Evolutionary conservation across 371 early-diverging fungal species (phyloP).

Genomic region (Enteropsectra breve): DNA sequence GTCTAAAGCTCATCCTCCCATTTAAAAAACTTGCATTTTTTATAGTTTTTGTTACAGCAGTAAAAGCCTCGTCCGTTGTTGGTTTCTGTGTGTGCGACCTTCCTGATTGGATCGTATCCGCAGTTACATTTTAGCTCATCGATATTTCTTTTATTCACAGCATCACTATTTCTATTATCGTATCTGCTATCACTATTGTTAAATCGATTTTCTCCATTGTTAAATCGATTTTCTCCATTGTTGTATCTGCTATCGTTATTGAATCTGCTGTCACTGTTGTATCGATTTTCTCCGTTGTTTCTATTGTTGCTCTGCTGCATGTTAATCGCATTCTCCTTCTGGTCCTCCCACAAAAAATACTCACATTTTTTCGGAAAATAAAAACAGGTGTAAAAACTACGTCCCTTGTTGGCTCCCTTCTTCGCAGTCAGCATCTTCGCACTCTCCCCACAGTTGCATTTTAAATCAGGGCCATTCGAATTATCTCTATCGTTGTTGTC

Average conservation of each 20-base stretch:
- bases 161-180: neutral
- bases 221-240: neutral
- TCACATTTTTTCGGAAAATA: conserved; percentile 54
- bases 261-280: conserved; percentile 1
- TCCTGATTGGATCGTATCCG: conserved; percentile 42
- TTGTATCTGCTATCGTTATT: conserved; percentile 7
- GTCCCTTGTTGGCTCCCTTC: conserved; percentile 65
- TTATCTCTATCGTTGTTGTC: neutral
- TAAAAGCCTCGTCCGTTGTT: conserved; percentile 56
- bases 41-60: conserved; percentile 58
- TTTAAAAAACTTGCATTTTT: conserved; percentile 58
- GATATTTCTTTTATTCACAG: no score
- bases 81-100: conserved; percentile 51
- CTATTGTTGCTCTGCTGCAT: neutral
- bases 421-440: conserved; percentile 60
- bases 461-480: conserved; percentile 13
- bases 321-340: neutral
- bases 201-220: neutral
- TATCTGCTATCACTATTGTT: neutral
- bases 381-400: conserved; percentile 60
- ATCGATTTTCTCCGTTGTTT: neutral
- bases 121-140: conserved; percentile 53
- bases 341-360: conserved; percentile 54
- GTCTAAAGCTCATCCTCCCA: conserved; percentile 52
- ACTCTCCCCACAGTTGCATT: conserved; percentile 63